Conservation (phyloP, 768 basidiomycete genomes). For the Leccinum olivaceopallidum region DNA sequence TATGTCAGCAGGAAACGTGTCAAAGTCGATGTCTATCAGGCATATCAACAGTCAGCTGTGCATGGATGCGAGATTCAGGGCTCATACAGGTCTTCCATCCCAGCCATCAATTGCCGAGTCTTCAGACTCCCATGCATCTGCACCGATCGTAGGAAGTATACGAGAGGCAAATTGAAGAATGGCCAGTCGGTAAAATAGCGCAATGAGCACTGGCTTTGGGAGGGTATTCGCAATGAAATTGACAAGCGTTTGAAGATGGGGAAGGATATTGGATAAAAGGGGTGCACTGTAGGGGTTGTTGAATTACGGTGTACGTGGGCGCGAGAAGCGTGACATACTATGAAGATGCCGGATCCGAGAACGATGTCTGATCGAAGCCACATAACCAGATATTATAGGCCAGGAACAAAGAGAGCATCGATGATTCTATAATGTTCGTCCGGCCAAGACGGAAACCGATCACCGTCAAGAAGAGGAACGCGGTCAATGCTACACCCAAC, state of each 20-base stretch:
- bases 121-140: constrained; percentile 75
- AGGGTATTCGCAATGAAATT: constrained; percentile 85
- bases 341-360: constrained; percentile 71
- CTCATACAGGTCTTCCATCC: constrained; percentile 66
- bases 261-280: constrained; percentile 74
- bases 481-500: constrained; percentile 83
- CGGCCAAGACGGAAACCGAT: constrained; percentile 88
- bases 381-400: constrained; percentile 92
- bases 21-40: constrained; percentile 67
- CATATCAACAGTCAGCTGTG: constrained; percentile 13
- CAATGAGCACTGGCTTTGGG: constrained; percentile 80
- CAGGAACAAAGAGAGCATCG: constrained; percentile 82
- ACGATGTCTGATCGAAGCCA: constrained; percentile 73
- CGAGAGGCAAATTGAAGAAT: constrained; percentile 81
- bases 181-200: constrained; percentile 75
- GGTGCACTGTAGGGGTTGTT: constrained; percentile 53
- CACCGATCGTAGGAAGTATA: constrained; percentile 82
- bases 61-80: background rate
- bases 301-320: constrained; percentile 1
- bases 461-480: constrained; percentile 86
- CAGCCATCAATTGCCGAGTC: constrained; percentile 62
- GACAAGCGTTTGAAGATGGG: constrained; percentile 74
- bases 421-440: constrained; percentile 92
- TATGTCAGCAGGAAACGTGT: constrained; percentile 78
- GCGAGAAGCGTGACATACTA: constrained; percentile 52